Conservation (phyloP, 2,329 filamentous ascomycete species). For the Diaporthe nobilis region DNA sequence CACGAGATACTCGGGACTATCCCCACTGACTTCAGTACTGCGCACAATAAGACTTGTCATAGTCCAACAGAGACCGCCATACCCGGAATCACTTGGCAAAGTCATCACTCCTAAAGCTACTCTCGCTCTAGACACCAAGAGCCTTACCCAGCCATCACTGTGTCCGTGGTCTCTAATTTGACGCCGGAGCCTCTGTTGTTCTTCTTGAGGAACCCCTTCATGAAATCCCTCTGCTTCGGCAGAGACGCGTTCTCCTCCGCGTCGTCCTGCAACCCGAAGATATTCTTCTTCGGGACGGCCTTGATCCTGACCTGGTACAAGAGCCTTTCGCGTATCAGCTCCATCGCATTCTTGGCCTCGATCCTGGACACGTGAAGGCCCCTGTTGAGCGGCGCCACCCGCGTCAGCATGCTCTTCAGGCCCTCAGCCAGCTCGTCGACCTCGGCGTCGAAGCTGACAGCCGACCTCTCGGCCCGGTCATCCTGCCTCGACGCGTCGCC, state of each 20-base stretch:
- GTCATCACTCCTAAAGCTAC: not conserved
- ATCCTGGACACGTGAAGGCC: slow-evolving; percentile 76
- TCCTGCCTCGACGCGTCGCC: slow-evolving; percentile 67
- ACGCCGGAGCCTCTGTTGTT: slow-evolving; percentile 43
- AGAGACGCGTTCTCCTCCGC: slow-evolving; percentile 56
- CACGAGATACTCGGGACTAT: not conserved
- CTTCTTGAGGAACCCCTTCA: slow-evolving; percentile 61
- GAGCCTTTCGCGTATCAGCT: slow-evolving; percentile 81
- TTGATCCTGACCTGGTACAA: slow-evolving; percentile 78
- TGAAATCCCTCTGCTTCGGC: slow-evolving; percentile 63
- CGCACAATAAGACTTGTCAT: not conserved
- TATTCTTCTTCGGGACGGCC: slow-evolving; percentile 65
- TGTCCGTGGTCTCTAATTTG: slow-evolving; percentile 2
- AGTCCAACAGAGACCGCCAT: not conserved
- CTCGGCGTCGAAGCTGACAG: slow-evolving; percentile 73
- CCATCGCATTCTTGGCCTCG: slow-evolving; percentile 82
- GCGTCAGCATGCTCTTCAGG: slow-evolving; percentile 70
- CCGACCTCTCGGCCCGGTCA: not conserved
- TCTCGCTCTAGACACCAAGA: not conserved
- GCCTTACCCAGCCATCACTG: slow-evolving; percentile 29
- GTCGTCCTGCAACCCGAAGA: slow-evolving; percentile 59
- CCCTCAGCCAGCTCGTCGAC: slow-evolving; percentile 76
- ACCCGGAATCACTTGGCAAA: not conserved
- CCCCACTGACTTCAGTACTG: too few relatives aligned
- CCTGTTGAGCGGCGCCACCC: slow-evolving; percentile 82